Conservation (phyloP, 768 basidiomycete species). For the Paxillus ammoniavirescens region DNA sequence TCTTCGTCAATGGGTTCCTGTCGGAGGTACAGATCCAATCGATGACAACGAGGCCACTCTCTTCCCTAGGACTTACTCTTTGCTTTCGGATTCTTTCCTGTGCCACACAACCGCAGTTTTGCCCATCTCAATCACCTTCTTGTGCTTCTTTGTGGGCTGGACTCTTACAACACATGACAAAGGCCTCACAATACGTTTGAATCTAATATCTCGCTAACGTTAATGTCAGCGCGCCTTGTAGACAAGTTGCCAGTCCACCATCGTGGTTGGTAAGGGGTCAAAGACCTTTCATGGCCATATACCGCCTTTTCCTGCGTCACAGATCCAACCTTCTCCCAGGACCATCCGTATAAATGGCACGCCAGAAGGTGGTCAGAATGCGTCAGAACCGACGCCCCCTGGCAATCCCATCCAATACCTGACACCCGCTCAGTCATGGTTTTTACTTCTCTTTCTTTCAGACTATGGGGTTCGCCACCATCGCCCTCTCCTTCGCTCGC, state of each 20-base stretch:
- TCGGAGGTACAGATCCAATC: constrained; percentile 10
- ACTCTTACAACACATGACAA: constrained; percentile 27
- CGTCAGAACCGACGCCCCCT: constrained; percentile 1
- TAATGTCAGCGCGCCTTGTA: constrained; percentile 17
- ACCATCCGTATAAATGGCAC: constrained; percentile 27
- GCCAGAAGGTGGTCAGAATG: not conserved
- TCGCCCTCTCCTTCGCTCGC: constrained; percentile 1
- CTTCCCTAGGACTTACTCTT: constrained; percentile 16
- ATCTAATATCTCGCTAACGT: constrained; percentile 28
- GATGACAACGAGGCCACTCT: constrained; percentile 15
- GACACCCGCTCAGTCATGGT: constrained; percentile 12
- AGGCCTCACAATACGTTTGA: constrained; percentile 20
- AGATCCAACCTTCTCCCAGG: constrained; percentile 22
- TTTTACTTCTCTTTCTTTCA: constrained; percentile 9
- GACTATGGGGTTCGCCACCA: constrained; percentile 1
- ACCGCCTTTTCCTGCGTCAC: constrained; percentile 4
- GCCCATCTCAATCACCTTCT: constrained; percentile 7
- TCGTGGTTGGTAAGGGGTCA: constrained; percentile 17
- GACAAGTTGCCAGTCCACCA: constrained; percentile 10
- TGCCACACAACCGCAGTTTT: constrained; percentile 8
- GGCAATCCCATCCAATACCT: constrained; percentile 1
- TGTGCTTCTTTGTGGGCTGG: constrained; percentile 28
- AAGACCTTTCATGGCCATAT: constrained; percentile 13
- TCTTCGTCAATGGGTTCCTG: constrained; percentile 6
- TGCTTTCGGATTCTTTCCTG: constrained; percentile 9